Percentiles rank a stretch among this genome's conserved stretches.
Evolutionary conservation across 495 filamentous ascomycete genomes (phyloP).

Genomic region (Penicillium cosmopolitanum): DNA sequence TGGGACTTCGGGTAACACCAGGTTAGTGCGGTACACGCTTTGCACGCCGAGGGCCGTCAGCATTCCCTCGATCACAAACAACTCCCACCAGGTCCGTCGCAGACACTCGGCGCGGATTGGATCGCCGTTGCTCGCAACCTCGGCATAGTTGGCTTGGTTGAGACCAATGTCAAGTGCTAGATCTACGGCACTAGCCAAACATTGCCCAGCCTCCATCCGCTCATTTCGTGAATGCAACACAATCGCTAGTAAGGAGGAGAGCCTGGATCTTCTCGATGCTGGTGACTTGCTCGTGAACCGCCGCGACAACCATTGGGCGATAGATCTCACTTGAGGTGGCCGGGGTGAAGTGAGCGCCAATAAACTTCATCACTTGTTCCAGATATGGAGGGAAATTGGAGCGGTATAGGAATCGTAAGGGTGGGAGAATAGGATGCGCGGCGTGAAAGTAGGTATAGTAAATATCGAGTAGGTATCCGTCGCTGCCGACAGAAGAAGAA

Average conservation of each 20-base stretch:
- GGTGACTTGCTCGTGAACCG: conserved; percentile 38
- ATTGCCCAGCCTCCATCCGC: conserved; percentile 64
- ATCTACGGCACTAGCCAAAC: conserved; percentile 68
- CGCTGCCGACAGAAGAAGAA: conserved; percentile 33
- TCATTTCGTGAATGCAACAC: conserved; percentile 77
- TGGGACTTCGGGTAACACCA: conserved; percentile 41
- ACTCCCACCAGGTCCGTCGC: conserved; percentile 90
- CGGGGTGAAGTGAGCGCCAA: conserved; percentile 48
- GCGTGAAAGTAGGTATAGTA: conserved; percentile 52
- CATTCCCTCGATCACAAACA: conserved; percentile 75
- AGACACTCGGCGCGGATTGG: conserved; percentile 72
- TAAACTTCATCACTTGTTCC: conserved; percentile 52
- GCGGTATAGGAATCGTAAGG: conserved; percentile 36
- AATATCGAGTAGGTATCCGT: conserved; percentile 51
- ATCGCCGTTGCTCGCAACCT: conserved; percentile 48
- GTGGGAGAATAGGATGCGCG: conserved; percentile 49
- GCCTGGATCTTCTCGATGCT: conserved; percentile 67
- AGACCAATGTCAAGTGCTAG: conserved; percentile 76
- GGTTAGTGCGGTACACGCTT: conserved; percentile 36
- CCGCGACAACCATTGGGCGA: conserved; percentile 40
- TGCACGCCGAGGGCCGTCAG: conserved; percentile 52
- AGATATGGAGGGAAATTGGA: conserved; percentile 38
- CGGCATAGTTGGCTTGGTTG: conserved; percentile 60
- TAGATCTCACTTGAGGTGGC: conserved; percentile 46
- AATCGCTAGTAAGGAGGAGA: conserved; percentile 75